Percentiles rank a stretch among this genome's conserved stretches.
Evolutionary conservation across 495 filamentous ascomycete species (phyloP).

Genomic region (Lindgomyces ingoldianus): DNA sequence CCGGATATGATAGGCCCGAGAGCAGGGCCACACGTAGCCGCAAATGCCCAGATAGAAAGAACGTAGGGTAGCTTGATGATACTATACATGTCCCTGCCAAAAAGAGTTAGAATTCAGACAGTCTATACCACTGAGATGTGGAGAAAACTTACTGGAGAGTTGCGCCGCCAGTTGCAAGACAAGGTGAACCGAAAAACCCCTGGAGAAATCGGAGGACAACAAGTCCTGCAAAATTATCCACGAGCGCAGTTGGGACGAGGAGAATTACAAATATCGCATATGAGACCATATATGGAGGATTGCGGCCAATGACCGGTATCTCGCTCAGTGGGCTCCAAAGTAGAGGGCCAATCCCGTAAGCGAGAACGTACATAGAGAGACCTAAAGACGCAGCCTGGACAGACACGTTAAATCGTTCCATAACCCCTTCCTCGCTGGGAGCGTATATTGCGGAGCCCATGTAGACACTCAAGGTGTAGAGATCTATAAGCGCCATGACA

Average conservation of each 20-base stretch:
- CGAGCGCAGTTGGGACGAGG: constrained; percentile 49
- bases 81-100: constrained; percentile 41
- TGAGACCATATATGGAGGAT: constrained; percentile 49
- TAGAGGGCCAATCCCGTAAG: constrained; percentile 52
- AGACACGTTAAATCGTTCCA: constrained; percentile 48
- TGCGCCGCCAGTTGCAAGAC: constrained; percentile 57
- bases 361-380: constrained; percentile 55
- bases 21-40: constrained; percentile 51
- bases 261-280: constrained; percentile 52
- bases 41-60: constrained; percentile 55
- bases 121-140: constrained; percentile 44
- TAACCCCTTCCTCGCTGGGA: constrained; percentile 42
- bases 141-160: constrained; percentile 44
- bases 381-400: constrained; percentile 47
- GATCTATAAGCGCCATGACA: constrained; percentile 39
- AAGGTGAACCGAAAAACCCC: constrained; percentile 56
- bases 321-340: constrained; percentile 50
- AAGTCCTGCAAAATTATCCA: constrained; percentile 51
- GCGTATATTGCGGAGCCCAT: constrained; percentile 54
- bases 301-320: constrained; percentile 50
- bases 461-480: constrained; percentile 53
- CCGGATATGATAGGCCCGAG: constrained; percentile 65
- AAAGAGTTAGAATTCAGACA: not conserved
- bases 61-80: constrained; percentile 57
- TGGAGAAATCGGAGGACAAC: constrained; percentile 55